These are phyloP conservation scores for Yarrowia divulgata DNA, from an alignment of 805 yeast genomes.

Conservation along the genomic window DNA sequence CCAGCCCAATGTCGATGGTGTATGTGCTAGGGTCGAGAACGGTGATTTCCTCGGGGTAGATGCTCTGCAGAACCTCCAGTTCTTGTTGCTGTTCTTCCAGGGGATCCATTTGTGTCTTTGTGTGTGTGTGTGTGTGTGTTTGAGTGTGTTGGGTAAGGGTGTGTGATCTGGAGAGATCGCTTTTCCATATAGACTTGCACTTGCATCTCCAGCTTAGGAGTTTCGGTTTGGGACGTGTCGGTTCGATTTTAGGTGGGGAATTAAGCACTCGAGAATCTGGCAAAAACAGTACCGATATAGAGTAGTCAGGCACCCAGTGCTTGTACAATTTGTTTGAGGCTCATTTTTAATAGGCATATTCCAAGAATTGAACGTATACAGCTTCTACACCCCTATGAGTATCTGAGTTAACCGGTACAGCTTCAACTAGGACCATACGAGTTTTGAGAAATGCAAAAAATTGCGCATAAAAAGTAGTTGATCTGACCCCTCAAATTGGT, in stretches of 20 bases:
- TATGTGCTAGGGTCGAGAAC: conserved; percentile 53
- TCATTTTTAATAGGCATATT: too few species aligned
- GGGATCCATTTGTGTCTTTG: conserved; percentile 63
- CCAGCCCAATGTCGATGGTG: conserved; percentile 67
- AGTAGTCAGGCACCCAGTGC: too few species aligned
- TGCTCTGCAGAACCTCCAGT: conserved; percentile 84
- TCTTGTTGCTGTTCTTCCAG: conserved; percentile 88
- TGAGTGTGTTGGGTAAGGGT: neutral
- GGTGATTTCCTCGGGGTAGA: conserved; percentile 90
- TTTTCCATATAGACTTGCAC: neutral
- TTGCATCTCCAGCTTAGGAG: conserved; percentile 23
- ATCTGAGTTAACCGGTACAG: too few species aligned
- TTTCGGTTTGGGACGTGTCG: neutral
- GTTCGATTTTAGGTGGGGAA: neutral
- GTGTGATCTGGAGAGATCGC: neutral
- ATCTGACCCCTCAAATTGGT: neutral
- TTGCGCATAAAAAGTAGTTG: too few species aligned
- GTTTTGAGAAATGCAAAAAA: too few species aligned
- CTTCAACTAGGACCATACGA: too few species aligned
- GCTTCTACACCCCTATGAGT: too few species aligned
- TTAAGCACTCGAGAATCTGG: too few species aligned
- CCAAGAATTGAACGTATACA: too few species aligned
- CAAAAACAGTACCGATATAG: too few species aligned
- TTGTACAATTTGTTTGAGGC: too few species aligned
- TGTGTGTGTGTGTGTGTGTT: too few species aligned